Evolutionary conservation across 73 alveolate species (phyloP).

Genomic region (Paramecium octaurelia): DNA sequence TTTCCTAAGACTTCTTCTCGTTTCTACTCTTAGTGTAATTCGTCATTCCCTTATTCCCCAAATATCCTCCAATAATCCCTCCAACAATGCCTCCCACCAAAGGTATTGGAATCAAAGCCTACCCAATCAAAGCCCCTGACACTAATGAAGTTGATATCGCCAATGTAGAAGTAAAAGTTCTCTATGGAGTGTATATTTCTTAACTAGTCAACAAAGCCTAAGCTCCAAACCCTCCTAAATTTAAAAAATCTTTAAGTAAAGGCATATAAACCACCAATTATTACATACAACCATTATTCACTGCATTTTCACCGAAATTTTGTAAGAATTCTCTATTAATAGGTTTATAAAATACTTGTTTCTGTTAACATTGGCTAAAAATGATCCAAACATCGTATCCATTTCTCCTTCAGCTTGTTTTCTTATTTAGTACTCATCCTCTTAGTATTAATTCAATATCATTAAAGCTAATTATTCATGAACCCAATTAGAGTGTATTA

Average conservation of each 20-base stretch:
- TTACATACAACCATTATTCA: constrained; percentile 9
- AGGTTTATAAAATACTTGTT: background rate
- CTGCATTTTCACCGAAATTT: constrained; percentile 30
- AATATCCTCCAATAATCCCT: constrained; percentile 19
- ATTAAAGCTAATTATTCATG: background rate
- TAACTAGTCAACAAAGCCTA: constrained; percentile 7
- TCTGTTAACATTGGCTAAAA: constrained; percentile 13
- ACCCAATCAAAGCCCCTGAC: constrained; percentile 7
- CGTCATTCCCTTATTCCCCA: constrained; percentile 20
- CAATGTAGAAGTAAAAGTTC: background rate
- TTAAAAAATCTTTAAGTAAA: background rate
- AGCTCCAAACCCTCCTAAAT: constrained; percentile 24
- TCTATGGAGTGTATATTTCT: constrained; percentile 21
- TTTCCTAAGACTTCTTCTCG: background rate
- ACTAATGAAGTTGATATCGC: constrained; percentile 19
- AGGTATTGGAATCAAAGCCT: background rate
- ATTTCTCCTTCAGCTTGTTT: background rate
- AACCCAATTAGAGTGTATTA: background rate
- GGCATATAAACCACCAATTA: background rate
- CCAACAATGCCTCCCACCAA: constrained; percentile 24
- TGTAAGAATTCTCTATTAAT: background rate
- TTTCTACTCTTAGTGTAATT: constrained; percentile 6
- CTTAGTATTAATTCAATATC: background rate
- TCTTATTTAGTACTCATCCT: background rate
- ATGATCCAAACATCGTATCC: constrained; percentile 37